Base-by-base conservation (phyloP, 2,329 filamentous ascomycete species). In the Monosporascus sp. region DNA sequence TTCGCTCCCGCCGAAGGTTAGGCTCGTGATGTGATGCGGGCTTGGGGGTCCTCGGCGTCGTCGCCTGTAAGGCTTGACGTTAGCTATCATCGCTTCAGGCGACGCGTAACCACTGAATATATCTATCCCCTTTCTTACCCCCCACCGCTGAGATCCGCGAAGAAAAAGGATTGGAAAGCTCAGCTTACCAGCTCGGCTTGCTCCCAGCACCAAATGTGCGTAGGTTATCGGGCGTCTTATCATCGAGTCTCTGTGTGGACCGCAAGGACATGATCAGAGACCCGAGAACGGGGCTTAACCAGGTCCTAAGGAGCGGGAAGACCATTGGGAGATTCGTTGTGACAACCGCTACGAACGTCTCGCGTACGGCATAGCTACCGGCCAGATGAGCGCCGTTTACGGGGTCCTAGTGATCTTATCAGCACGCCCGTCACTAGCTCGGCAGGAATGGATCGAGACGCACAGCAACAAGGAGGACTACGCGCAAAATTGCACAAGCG, bases 321-420 rank as follows among this genome's bases (percentile, higher is more conserved):
- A 78, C 66, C 66, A 76, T 71, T 4, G 71, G 73, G 2, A 75
- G 63, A 58, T 76, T 76, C 7, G 73, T 75, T 1, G 71, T 74
- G 46, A 74, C 63, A 37, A 74, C 66, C 3, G 74, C 74, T 24
- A 75, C 70, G 48, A 77, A 77, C 5, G 72, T 72, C 47, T 77
- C 74, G 9, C 74, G 69, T 7, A 72, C 67, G 5, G 70, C 73
- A 73, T 73, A 77, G 2, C 68, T 69, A 3, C 71, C 73, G 7
- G 74, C 72, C 5, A 73, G 64, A 24, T 71, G 67, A 1, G 73
- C 68, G 14, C 73, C 72, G 41, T 75, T 70, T 16, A 71, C 53
- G 2, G 72, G 69, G 40, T 75, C 68, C 73, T 76, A 45, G 37
- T 41, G 9, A n/a, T 5, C 9, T 7, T 37, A 41, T 53, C 24